A percentile compares a stretch with the other conserved stretches of the same genome.
Evolutionary conservation across 78 protist species (phyloP).

Genomic region (Dictyostelium purpureum): DNA sequence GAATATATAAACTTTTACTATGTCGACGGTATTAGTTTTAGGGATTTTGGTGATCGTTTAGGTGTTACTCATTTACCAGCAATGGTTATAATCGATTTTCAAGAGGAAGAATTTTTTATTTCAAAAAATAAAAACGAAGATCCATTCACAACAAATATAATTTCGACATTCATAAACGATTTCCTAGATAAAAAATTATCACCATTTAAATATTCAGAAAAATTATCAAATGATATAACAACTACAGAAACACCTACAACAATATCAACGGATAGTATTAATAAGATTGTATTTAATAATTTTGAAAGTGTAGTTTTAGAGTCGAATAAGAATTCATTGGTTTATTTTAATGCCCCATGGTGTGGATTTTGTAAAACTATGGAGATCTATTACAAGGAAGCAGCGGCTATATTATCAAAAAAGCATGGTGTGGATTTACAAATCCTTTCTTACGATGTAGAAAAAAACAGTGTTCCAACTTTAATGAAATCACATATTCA

Average conservation of each 20-base stretch:
- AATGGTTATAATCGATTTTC: slow-evolving; percentile 29
- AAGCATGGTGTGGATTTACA: slow-evolving; percentile 4
- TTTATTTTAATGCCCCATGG: slow-evolving; percentile 59
- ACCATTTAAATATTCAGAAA: slow-evolving; percentile 6
- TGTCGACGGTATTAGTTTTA: slow-evolving; percentile 39
- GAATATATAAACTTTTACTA: neutral
- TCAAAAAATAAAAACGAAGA: neutral
- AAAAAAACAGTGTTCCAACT: slow-evolving; percentile 8
- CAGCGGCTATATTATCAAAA: neutral
- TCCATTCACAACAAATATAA: neutral
- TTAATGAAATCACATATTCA: slow-evolving; percentile 4
- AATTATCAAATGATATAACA: neutral
- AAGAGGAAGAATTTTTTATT: neutral
- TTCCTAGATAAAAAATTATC: neutral
- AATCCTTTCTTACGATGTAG: slow-evolving; percentile 17
- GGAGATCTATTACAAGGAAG: slow-evolving; percentile 32
- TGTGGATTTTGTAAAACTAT: slow-evolving; percentile 65
- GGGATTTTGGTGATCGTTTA: slow-evolving; percentile 34
- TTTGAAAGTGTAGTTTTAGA: neutral
- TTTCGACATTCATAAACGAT: neutral
- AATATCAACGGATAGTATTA: neutral
- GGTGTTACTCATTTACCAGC: slow-evolving; percentile 6
- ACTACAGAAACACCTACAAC: neutral
- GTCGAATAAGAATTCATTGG: slow-evolving; percentile 19
- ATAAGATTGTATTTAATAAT: slow-evolving; percentile 8